Evolutionary conservation across 1,284 basidiomycete genomes (phyloP).

Genomic region (Apiotrichum brassicae): DNA sequence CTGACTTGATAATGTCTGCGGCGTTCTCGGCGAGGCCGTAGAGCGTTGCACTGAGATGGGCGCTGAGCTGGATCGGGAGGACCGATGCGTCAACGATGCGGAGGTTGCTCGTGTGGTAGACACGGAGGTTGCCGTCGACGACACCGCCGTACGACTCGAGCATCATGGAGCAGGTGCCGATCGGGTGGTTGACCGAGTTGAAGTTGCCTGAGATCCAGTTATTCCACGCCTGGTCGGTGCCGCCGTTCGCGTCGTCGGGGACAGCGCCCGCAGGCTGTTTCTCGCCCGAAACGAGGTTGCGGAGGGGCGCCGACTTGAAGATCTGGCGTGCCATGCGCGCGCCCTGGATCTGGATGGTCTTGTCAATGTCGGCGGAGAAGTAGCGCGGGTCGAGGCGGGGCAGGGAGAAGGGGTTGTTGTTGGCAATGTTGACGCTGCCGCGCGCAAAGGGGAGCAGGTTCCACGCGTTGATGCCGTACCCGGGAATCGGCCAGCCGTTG

Average conservation of each 20-base stretch:
- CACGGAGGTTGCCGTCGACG: constrained; percentile 57
- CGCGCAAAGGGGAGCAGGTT: constrained; percentile 40
- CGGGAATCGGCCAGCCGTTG: constrained; percentile 27
- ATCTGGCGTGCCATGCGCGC: constrained; percentile 33
- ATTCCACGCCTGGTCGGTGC: neutral
- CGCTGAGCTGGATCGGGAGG: constrained; percentile 47
- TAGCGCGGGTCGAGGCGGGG: constrained; percentile 56
- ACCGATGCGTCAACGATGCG: constrained; percentile 49
- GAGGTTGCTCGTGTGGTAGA: constrained; percentile 57
- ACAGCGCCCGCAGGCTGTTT: neutral
- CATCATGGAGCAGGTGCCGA: constrained; percentile 60
- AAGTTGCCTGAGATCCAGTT: constrained; percentile 9
- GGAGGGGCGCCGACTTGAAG: constrained; percentile 29
- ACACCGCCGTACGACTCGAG: constrained; percentile 58
- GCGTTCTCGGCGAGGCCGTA: constrained; percentile 68
- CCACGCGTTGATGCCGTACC: constrained; percentile 34
- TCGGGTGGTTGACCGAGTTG: constrained; percentile 53
- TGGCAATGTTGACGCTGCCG: constrained; percentile 51
- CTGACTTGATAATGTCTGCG: constrained; percentile 55
- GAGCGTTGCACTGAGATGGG: constrained; percentile 49
- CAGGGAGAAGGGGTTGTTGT: constrained; percentile 52
- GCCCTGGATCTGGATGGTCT: constrained; percentile 38
- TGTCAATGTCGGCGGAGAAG: constrained; percentile 34
- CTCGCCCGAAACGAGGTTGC: constrained; percentile 14
- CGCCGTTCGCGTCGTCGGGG: constrained; percentile 1